Evolutionary conservation across 352 stramenopile species (phyloP), one percentile per base, ranked within the genome.

Genomic region (Blastocystis sp.): DNA sequence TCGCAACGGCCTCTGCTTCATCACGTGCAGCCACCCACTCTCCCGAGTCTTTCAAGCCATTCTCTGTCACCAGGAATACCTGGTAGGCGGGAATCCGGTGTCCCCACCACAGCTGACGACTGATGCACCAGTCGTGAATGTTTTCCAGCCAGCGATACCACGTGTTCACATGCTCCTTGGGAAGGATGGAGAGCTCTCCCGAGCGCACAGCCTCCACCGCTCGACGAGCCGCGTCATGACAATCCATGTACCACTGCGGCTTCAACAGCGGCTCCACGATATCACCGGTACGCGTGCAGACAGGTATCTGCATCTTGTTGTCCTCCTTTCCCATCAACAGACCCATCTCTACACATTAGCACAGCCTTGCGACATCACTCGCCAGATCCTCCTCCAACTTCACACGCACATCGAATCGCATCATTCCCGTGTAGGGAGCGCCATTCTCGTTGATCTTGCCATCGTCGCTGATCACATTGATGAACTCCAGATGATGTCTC

Each of bases 191-290:
- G 79, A 99, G 93, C 4, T 95, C 93, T 15, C 96, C 95, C 63
- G 94, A 96, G 39, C 96, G 93, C 2, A 99, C 97, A 18, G 97
- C 96, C 54, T 97, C 94, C 0, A 95, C 94, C 0, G 96, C 94
- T 47, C 94, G 92, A 87, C 94, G 94, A 0, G 97, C 97, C 96
- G 99, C 99, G 29, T 90, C 89, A 41, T 93, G 90, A 90, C 96
- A 98, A 87, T 98, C 95, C 1, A 99, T 95, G 91, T 98, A 99
- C 97, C 97, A 99, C 92, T 99, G 97, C 20, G 97, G 97, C 92
- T 98, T 98, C 64, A 99, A 94, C 90, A 98, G 93, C 26, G 97
- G 97, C 92, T 99, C 97, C 66, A 99, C 97, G 82, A 99, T 94
- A 91, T 99, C 96, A 29, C 96, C 96, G 4, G 96, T 98, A 23